Evolutionary conservation across 2,329 filamentous ascomycete genomes (phyloP).

Genomic region (Diaporthe citrichinensis): DNA sequence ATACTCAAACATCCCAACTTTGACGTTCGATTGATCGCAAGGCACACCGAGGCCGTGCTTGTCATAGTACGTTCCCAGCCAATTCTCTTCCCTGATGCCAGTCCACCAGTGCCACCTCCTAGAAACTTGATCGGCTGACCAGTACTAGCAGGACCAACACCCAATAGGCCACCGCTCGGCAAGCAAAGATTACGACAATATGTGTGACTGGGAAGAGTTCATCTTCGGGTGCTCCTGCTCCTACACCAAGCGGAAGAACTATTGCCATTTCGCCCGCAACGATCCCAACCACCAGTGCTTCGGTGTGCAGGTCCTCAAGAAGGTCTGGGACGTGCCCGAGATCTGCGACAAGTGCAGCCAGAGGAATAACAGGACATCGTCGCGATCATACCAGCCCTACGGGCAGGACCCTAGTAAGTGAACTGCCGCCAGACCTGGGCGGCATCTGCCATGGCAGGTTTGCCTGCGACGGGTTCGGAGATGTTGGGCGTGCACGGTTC

Average conservation of each 20-base stretch:
- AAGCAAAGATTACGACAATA: constrained; percentile 61
- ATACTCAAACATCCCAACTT: neutral
- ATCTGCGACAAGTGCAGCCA: constrained; percentile 64
- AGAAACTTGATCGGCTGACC: neutral
- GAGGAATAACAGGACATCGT: constrained; percentile 40
- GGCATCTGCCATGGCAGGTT: neutral
- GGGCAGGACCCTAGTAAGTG: constrained; percentile 32
- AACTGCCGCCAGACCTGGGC: neutral
- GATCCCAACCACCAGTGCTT: constrained; percentile 79
- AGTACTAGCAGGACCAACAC: neutral
- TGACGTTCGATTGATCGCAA: neutral
- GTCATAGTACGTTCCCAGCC: neutral
- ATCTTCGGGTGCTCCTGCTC: constrained; percentile 76
- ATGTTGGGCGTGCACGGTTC: neutral
- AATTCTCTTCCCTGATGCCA: neutral
- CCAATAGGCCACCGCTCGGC: neutral
- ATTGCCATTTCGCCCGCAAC: constrained; percentile 83
- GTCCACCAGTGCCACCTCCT: neutral
- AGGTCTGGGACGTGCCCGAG: constrained; percentile 70
- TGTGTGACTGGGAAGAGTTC: constrained; percentile 82
- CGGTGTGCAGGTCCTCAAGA: constrained; percentile 74
- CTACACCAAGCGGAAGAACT: constrained; percentile 71
- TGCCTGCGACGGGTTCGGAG: neutral
- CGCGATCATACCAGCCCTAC: constrained; percentile 30
- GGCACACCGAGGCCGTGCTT: constrained; percentile 16